Evolutionary conservation across 495 filamentous ascomycete species (phyloP), one percentile per base, ranked within the genome.

Genomic region (Thermothielavioides terrestris): DNA sequence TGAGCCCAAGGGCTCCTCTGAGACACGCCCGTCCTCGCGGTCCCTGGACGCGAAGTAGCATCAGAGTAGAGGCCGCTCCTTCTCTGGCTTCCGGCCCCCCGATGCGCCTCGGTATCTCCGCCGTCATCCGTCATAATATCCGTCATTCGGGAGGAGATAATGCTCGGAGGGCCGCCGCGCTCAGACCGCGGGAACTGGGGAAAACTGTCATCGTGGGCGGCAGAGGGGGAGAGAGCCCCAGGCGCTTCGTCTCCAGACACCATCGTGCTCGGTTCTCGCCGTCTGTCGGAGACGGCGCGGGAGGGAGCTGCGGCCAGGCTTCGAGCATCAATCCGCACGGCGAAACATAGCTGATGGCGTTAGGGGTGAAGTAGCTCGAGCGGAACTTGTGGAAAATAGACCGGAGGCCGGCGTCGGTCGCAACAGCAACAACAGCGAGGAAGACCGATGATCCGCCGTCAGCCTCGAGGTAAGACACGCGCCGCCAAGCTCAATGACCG

Each of bases 121-220:
- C 74, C 74, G 49, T 77, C 72, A 43, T 78, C 74, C 21, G 77
- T 81, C 40, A 76, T 80, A 58, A 86, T 77, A 61, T 92, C 86
- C 9, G 88, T 92, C 76, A 91, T 85, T 53, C 84, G 83, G 38
- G 86, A 91, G 12, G 88, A 94, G 27, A 94, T 86, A 44, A 88
- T 75, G 59, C 82, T 85, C 40, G 74, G 74, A 32, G 77, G 72
- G 36, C 72, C 68, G 42, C 58, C 54, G 20, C 55, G 31, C 46
- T 61, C 54, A 39, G 60, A 57, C 34, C 61, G 58, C 17, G 71
- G 67, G 30, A 68, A 65, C 42, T 68, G 67, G 2, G 71, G 66
- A 35, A 72, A 69, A 26, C 57, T 61, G 47, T 69, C 68, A 45
- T 68, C 65, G 42, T 66, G 57, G 53, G 54, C 49, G 11, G 58